Conservation (phyloP, 2,329 filamentous ascomycete species). For the Colletotrichum liaoningense region DNA sequence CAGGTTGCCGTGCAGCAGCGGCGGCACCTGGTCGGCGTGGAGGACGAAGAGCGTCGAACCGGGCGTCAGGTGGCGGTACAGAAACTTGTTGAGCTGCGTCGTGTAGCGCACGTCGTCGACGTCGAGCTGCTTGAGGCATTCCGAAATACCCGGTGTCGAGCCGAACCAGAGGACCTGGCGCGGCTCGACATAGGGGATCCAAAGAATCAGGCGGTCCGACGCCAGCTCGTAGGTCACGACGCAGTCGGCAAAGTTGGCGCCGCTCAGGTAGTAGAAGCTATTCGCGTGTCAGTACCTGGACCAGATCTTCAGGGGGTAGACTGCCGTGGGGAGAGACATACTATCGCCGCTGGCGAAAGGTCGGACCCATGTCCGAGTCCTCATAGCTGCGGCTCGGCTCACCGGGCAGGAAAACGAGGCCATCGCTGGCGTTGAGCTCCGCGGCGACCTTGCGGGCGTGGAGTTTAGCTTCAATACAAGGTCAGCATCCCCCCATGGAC, state of each 20-base stretch:
- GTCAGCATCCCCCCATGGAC: not conserved
- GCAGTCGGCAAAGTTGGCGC: conserved; percentile 65
- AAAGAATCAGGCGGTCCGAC: conserved; percentile 74
- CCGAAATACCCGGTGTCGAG: conserved; percentile 67
- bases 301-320: conserved; percentile 16
- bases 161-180: conserved; percentile 73
- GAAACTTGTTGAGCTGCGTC: conserved; percentile 58
- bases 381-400: conserved; percentile 63
- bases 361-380: conserved; percentile 67
- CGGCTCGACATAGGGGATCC: conserved; percentile 77
- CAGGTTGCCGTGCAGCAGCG: conserved; percentile 40
- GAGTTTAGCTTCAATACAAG: conserved; percentile 57
- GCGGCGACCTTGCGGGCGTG: conserved; percentile 68
- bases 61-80: conserved; percentile 53
- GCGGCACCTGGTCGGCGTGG: conserved; percentile 55
- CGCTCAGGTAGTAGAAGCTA: conserved; percentile 70
- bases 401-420: conserved; percentile 68
- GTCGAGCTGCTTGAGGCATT: conserved; percentile 72
- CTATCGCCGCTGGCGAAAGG: conserved; percentile 70
- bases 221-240: conserved; percentile 68
- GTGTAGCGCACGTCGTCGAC: conserved; percentile 77
- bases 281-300: not conserved
- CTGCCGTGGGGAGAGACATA: conserved; percentile 46
- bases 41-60: conserved; percentile 56
- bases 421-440: conserved; percentile 59